phyloP scores from a whole-genome alignment of 768 basidiomycete genomes.

The Leccinellum luteum region DNA sequence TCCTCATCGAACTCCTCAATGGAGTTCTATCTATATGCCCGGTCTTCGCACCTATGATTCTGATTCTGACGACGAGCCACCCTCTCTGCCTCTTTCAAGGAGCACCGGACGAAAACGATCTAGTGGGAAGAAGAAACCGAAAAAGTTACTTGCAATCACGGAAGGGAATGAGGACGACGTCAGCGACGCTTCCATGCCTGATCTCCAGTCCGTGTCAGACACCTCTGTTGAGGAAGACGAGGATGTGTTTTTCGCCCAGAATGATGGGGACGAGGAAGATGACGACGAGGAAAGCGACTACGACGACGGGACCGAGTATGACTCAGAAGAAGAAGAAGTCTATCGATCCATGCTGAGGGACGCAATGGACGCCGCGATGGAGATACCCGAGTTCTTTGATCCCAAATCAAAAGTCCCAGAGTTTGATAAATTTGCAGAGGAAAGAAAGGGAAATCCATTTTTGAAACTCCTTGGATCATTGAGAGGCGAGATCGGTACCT shows the following conservation, averaged over 20 bases:
- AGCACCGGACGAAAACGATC: constrained; percentile 16
- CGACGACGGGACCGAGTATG: constrained; percentile 47
- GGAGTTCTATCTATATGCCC: constrained; percentile 45
- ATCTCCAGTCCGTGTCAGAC: constrained; percentile 63
- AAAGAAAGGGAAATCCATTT: constrained; percentile 72
- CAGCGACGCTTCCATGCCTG: constrained; percentile 61
- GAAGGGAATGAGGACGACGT: constrained; percentile 39
- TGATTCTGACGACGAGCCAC: constrained; percentile 28
- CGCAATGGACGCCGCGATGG: constrained; percentile 68
- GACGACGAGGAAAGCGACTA: constrained; percentile 34
- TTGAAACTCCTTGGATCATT: constrained; percentile 72
- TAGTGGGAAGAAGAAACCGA: constrained; percentile 25
- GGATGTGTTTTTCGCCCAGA: constrained; percentile 30
- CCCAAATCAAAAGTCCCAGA: constrained; percentile 44
- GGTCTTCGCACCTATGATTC: constrained; percentile 17
- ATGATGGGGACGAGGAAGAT: constrained; percentile 35
- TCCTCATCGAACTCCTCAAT: constrained; percentile 54
- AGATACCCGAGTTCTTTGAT: constrained; percentile 58
- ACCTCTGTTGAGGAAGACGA: constrained; percentile 45
- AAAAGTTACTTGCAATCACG: constrained; percentile 51
- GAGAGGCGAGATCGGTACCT: constrained; percentile 47
- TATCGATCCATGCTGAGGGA: constrained; percentile 59
- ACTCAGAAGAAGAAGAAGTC: constrained; percentile 69
- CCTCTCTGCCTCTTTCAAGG: constrained; percentile 7
- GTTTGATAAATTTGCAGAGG: constrained; percentile 43